Evolutionary conservation across 345 rosid species (phyloP), one percentile per base, ranked within the genome.

Genomic region (Eutrema japonicum): DNA sequence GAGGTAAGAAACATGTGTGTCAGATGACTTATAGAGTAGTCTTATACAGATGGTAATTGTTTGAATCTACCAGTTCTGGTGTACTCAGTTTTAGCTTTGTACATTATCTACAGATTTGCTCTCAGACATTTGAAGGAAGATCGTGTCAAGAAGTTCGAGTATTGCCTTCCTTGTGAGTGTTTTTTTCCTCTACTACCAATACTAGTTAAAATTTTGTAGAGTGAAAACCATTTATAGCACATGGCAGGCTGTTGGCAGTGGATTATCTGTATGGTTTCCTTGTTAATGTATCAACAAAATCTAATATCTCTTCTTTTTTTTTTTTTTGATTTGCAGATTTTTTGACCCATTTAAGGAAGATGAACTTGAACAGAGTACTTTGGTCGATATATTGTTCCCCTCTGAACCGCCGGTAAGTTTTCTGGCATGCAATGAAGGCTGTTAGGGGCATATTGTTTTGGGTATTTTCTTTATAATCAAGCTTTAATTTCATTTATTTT

Each of bases 91-190:
- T 14, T 72, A 43, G 59, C 49, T 50, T 58, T 82, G 60, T 62
- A 7, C 67, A 68, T 42, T 57, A 65, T 77, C 22, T 83, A 84
- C 85, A 32, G 35, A 32, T 32, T 6, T 32, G 35, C 35, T 32
- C 35, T 32, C 35, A 32, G 5, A 32, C 35, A 32, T 32, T 32
- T 32, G 86, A 93, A 93, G 85, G 78, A 85, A 77, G 98, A 91
- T 6, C 91, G 84, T 4, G 45, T 93, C 66, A 93, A 91, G 86
- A 84, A 91, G 83, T 93, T 82, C 14, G 96, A 91, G 74, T 93
- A 93, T 74, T 93, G 98, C 83, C 74, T 93, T 64, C 97, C 98
- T 69, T 91, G 98, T 94, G 77, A 92, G 22, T 18, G 97, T 92
- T 74, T 72, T n/a, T 27, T 76, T 96, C 55, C 40, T 66, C 45